Evolutionary conservation across 2,329 filamentous ascomycete genomes (phyloP).

Genomic region (Pestalotiopsis sp.): DNA sequence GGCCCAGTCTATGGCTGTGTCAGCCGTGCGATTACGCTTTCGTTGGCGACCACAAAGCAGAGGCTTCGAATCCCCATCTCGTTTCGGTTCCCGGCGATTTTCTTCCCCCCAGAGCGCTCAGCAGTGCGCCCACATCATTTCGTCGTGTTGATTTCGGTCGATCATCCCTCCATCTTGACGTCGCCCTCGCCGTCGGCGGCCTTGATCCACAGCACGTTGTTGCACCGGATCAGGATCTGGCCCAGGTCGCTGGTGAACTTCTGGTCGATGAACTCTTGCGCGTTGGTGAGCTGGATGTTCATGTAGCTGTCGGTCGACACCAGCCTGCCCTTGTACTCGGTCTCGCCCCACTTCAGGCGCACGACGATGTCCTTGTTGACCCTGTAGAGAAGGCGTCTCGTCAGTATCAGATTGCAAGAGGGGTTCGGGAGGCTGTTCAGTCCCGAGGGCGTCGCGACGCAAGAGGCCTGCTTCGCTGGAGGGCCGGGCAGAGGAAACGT

Average conservation of each 20-base stretch:
- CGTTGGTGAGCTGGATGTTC: slow-evolving; percentile 92
- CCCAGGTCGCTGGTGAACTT: slow-evolving; percentile 84
- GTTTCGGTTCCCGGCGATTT: no score
- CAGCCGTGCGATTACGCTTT: neutral
- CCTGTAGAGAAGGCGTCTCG: slow-evolving; percentile 42
- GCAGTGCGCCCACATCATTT: no score
- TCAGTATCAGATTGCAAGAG: neutral
- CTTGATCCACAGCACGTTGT: slow-evolving; percentile 95
- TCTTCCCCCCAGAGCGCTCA: neutral
- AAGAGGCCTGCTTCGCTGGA: neutral
- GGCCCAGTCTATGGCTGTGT: neutral
- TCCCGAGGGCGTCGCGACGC: neutral
- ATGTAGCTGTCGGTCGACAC: slow-evolving; percentile 97
- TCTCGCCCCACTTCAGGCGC: slow-evolving; percentile 96
- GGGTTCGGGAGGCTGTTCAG: neutral
- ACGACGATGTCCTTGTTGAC: slow-evolving; percentile 91
- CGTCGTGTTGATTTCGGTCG: no score
- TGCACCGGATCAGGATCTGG: slow-evolving; percentile 94
- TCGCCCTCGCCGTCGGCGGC: slow-evolving; percentile 57
- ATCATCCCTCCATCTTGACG: slow-evolving; percentile 60
- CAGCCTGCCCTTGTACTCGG: slow-evolving; percentile 92
- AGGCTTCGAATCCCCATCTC: neutral
- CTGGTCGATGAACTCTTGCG: slow-evolving; percentile 89
- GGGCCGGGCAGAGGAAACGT: slow-evolving; percentile 40
- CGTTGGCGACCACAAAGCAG: neutral